Base-by-base conservation (phyloP, 768 basidiomycete species). In the Lentinus brumalis region DNA sequence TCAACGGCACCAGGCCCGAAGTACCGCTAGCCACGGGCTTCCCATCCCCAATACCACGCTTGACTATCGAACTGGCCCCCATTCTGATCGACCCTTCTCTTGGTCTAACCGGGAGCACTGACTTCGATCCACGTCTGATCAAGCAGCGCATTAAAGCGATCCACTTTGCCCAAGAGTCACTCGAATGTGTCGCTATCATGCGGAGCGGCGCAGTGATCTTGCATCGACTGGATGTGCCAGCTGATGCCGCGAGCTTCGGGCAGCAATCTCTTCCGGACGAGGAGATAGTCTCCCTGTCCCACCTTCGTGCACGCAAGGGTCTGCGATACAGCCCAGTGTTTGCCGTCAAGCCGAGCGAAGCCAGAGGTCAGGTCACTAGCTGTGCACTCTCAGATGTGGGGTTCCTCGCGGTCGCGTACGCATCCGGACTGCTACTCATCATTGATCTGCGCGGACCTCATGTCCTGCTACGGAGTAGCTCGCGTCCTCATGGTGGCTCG, bases 401-500 rank as follows among this genome's bases (percentile, higher is more conserved):
- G 5, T 93, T 96, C 72, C 72, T 93, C 46, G 91, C 93, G 2
- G 79, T 87, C 3, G 85, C 88, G 3, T 92, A 89, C 70, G 69
- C 73, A 5, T 81, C 83, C 50, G 86, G 85, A 1, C 76, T 81
- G 2, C 57, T 96, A 21, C 74, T 82, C 38, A 75, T 94, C 35
- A 70, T 94, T 16, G 89, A 95, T 68, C 79, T 94, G 80, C 81
- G 91, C 26, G 88, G 85, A 1, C 92, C 92, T 1, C 80, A 80
- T 12, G 75, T 94, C 11, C 80, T 94, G 11, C 74, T 89, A 1
- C 79, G 85, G 30, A 78, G 78, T 65, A 68, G 64, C 15, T 68
- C 73, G 77, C 70, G 56, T 77, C 77, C 73, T 26, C 80, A 78
- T 65, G 78, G 74, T 56, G 77, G 74, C 58, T 72, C 75, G 53